phyloP scores from a whole-genome alignment of 202 grass and related monocot species.

The Setaria viridis region DNA sequence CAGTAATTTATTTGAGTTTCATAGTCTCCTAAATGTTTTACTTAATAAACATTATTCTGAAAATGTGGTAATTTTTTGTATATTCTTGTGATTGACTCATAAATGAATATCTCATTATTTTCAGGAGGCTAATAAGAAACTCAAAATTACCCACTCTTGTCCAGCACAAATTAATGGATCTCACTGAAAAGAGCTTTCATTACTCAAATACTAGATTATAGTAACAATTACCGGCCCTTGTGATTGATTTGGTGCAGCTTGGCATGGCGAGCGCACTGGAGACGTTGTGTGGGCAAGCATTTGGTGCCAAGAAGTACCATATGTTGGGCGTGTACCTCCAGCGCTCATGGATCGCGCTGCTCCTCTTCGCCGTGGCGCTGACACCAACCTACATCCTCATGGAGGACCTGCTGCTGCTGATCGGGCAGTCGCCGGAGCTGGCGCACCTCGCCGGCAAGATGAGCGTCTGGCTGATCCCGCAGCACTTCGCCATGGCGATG shows the following conservation, averaged over 20 bases:
- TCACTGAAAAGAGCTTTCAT: background rate
- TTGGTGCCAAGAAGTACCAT: conserved; percentile 72
- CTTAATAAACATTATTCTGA: too few species aligned
- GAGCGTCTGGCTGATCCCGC: conserved; percentile 73
- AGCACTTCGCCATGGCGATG: conserved; percentile 73
- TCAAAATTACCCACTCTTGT: too few species aligned
- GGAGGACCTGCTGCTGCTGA: conserved; percentile 56
- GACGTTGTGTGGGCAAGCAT: conserved; percentile 84
- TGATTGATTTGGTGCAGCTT: conserved; percentile 31
- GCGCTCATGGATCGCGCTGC: conserved; percentile 69
- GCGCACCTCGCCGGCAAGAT: conserved; percentile 56
- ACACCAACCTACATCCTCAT: conserved; percentile 66
- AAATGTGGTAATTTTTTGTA: too few species aligned
- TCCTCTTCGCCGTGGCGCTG: conserved; percentile 57
- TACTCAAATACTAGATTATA: background rate
- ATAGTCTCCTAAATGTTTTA: too few species aligned
- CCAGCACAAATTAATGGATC: background rate
- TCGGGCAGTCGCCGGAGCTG: conserved; percentile 63
- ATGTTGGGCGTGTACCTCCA: conserved; percentile 86
- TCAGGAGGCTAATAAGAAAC: too few species aligned
- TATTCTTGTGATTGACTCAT: too few species aligned
- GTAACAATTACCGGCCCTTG: background rate
- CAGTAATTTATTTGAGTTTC: too few species aligned
- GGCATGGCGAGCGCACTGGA: conserved; percentile 87
- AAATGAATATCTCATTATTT: background rate